Base-by-base conservation (phyloP, 768 basidiomycete species). In the Gyrodon lividus region DNA sequence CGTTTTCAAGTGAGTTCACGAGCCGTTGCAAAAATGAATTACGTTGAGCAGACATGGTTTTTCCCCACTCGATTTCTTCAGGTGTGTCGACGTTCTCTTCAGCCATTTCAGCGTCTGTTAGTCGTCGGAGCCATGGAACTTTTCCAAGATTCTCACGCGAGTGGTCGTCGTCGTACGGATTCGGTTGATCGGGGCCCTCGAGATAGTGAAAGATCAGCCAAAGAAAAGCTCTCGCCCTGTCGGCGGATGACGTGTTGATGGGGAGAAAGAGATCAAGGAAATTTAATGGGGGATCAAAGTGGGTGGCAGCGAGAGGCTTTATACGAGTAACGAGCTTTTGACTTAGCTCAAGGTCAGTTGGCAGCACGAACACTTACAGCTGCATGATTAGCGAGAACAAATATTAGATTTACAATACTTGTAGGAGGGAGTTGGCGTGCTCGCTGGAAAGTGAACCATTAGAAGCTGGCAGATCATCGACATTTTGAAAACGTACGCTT, bases 221-320 rank as follows among this genome's bases (percentile, higher is more conserved):
- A 24, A 96, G 77, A 66, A 96, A 91, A 3, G 83, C 88, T 50
- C 74, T 74, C 5, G 88, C 90, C 26, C 93, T 86, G 55, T 87
- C 84, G 4, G 68, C 68, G 2, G 92, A 90, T 10, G 86, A 78
- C 31, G 92, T 73, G 40, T 79, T 77, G 59, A 84, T 83, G 34
- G 91, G 89, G 35, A 91, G 77, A 68, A 95, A 95, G 35, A 95
- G 75, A 70, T 95, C 92, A 39, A 92, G 74, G 54, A 94, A 87
- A 64, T 89, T 88, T 30, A 88, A 61, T 10, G 74, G 77, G 17
- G 82, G 77, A 42, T 90, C 88, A 62, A 93, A 93, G 70, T 92
- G 90, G 30, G 78, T 72, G 50, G 74, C 71, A 20, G 84, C 77
- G 40, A 84, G 72, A 33, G 84, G 82, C 84, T 86, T 50, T 13